Conservation (phyloP, 2,329 filamentous ascomycete genomes). For the Aureobasidium sp. region DNA sequence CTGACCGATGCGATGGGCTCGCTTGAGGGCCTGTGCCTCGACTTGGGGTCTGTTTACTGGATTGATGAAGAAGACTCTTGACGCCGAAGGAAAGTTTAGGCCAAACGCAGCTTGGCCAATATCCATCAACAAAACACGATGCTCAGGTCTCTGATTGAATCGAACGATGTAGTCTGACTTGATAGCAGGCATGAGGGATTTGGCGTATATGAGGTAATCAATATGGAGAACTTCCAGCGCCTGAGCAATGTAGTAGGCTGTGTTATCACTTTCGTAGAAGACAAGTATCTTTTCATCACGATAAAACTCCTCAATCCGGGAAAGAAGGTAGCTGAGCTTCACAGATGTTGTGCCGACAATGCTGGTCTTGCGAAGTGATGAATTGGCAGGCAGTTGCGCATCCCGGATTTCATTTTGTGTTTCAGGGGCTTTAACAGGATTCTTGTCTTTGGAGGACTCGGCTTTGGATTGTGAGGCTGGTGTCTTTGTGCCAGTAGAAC, state of each 20-base stretch:
- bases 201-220: conserved; percentile 59
- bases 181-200: conserved; percentile 49
- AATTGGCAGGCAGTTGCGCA: conserved; percentile 29
- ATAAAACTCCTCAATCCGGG: conserved; percentile 60
- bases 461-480: neutral
- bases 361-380: conserved; percentile 49
- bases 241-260: conserved; percentile 77
- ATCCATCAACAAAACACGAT: conserved; percentile 82
- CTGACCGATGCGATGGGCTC: conserved; percentile 82
- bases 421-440: neutral
- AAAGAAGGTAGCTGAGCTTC: conserved; percentile 79
- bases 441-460: neutral
- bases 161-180: conserved; percentile 68
- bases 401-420: neutral
- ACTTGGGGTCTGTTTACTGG: conserved; percentile 78
- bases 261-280: conserved; percentile 85
- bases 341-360: conserved; percentile 76
- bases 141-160: conserved; percentile 61
- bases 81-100: conserved; percentile 74
- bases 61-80: conserved; percentile 79
- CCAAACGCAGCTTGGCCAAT: conserved; percentile 83
- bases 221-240: conserved; percentile 64
- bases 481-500: conserved; percentile 14
- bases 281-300: conserved; percentile 75
- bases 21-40: conserved; percentile 85